Evolutionary conservation across 805 yeast species (phyloP), one percentile per base, ranked within the genome.

Genomic region (Starmerella riodocensis): DNA sequence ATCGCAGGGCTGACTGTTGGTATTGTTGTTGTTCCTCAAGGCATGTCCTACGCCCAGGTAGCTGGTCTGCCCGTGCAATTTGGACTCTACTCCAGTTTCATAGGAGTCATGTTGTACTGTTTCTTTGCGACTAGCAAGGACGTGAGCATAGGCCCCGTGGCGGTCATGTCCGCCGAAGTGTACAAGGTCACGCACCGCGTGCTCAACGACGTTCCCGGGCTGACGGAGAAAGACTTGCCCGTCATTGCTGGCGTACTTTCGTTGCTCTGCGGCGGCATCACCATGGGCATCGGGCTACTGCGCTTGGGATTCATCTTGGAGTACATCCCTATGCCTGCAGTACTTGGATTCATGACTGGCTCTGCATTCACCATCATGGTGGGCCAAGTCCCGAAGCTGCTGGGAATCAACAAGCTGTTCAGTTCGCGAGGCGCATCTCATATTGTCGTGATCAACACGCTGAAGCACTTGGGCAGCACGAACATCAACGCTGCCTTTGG

Each of bases 121-220:
- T 71, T 86, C 53, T 86, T 86, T 61, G 96, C 96, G 12, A 86
- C 96, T 12, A 80, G 93, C 19, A 86, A 86, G 60, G 96, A 86
- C 66, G 94, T 86, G 28, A 79, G 93, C 45, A 85, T 86, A 52
- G 96, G 96, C 21, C 96, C 96, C 9, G 96, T 86, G 27, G 96
- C 96, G 11, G 96, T 86, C 41, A 85, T 86, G 94, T 80, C 93
- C 13, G 59, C 74, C 48, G 86, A 84, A 57, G 84, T 82, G 26
- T 76, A 86, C 36, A 81, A 78, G 57, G 84, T 82, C 40, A 68
- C 86, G 40, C 68, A 73, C 21, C 64, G 66, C 36, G 91, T 85
- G 9, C 71, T 72, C 45, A 63, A 50, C 11, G 69, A 65, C 43
- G 65, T 68, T 46, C 67, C 73, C 0, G 40, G 34, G 3, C 56